Evolutionary conservation across 345 rosid species (phyloP), one percentile per base, ranked within the genome.

Genomic region (Camelina hispida): DNA sequence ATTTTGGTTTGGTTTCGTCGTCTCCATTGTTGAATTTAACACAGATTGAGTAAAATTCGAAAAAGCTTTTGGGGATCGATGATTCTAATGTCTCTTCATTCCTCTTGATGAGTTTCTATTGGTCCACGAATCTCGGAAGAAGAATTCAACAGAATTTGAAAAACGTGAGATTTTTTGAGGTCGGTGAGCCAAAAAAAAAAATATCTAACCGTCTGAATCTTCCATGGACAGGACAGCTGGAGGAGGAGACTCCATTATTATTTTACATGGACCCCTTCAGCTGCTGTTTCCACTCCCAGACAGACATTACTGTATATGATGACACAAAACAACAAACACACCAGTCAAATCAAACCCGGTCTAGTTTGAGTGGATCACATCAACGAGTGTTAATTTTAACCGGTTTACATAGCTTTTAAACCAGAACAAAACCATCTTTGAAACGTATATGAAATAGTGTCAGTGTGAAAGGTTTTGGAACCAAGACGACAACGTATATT

Each of bases 1-100:
- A 68, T 79, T 78, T 78, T 74, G 69, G 78, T 74, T 56, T 73
- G 83, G 6, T 43, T 85, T 77, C 10, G 18, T 32, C 11, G 54
- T 17, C 46, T 77, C 80, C 80, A 70, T 76, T 43, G 69, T 15
- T 35, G 25, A 17, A 50, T 28, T 50, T 20, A 53, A 52, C 74
- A 38, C 47, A 50, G 62, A 59, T 43, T 43, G 57, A 47, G 55
- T 1, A 68, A 59, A 65, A 25, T 8, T 32, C 5, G 30, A 4
- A 20, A 51, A 42, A 20, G 17, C 53, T 75, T 55, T 46, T 23
- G 22, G 25, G 30, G 30, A 50, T 50, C 4, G 30, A 66, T 0
- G 66, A 74, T 34, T 69, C 55, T 69, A 69, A 14, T 16, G 66
- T 18, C 42, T 30, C 50, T 18, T 16, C 79, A 53, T 75, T 40